A percentile compares a stretch with the other conserved stretches of the same genome.
phyloP scores from a whole-genome alignment of 768 basidiomycete species.

The Hericium rajendrae region DNA sequence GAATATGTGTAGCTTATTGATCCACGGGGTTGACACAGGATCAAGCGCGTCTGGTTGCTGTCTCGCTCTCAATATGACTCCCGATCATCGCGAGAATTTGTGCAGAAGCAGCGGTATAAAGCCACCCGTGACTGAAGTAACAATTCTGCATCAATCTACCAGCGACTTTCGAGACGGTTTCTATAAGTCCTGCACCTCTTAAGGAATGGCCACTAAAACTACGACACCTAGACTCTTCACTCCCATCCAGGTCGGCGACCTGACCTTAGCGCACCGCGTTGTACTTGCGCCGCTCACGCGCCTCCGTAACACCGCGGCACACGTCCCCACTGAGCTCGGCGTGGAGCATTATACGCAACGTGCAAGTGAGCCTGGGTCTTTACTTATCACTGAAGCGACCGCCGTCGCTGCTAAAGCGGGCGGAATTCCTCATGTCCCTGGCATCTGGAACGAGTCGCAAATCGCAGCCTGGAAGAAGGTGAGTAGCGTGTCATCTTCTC shows the following conservation, averaged over 20 bases:
- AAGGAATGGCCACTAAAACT: neutral
- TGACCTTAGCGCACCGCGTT: conserved; percentile 13
- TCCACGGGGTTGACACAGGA: too few relatives aligned
- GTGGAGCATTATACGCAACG: conserved; percentile 8
- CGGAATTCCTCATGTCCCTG: conserved; percentile 21
- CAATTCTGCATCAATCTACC: too few relatives aligned
- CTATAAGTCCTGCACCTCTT: too few relatives aligned
- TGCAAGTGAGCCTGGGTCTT: conserved; percentile 7
- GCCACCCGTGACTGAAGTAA: too few relatives aligned
- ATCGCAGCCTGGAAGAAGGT: conserved; percentile 4
- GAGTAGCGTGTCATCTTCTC: neutral
- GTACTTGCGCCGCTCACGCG: conserved; percentile 17
- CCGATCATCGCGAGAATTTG: too few relatives aligned
- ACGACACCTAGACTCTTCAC: conserved; percentile 12
- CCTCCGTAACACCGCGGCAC: conserved; percentile 5
- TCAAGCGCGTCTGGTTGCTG: too few relatives aligned
- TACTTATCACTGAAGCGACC: conserved; percentile 25
- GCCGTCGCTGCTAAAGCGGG: conserved; percentile 20
- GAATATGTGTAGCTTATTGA: too few relatives aligned
- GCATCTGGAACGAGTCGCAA: conserved; percentile 13
- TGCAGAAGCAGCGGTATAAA: too few relatives aligned
- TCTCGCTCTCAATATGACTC: too few relatives aligned
- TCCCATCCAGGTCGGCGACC: conserved; percentile 11
- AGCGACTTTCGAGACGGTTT: too few relatives aligned
- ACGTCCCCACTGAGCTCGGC: conserved; percentile 5